Evolutionary conservation across 371 early-diverging fungal genomes (phyloP), one percentile per base, ranked within the genome.

Genomic region (Mucor plumbeus): DNA sequence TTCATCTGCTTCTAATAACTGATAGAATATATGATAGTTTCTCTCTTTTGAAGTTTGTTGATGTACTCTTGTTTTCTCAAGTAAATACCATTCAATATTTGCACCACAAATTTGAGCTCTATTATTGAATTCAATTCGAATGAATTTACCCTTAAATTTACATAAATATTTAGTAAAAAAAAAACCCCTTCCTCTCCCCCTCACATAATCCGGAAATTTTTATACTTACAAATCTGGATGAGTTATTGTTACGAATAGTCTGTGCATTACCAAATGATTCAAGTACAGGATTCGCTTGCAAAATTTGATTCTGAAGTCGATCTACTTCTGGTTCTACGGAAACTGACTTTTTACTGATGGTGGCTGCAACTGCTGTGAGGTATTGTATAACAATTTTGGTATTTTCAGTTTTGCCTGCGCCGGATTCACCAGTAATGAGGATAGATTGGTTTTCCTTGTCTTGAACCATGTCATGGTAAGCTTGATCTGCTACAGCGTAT

Each of bases 211-310:
- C 36, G 38, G 34, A 63, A 35, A 39, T 58, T 58, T 58, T 38
- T 58, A 38, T 9, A 84, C 91, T 87, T 90, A 92, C 98, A 85
- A 99, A 99, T 34, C 99, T 92, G 8, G 99, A 99, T 26, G 98
- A 97, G 83, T 99, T 99, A 83, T 99, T 97, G 80, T 99, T 99
- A 33, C 99, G 88, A 63, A 97, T 93, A 3, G 99, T 99, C 77
- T 99, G 97, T 6, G 99, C 99, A 81, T 99, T 99, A 63, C 99
- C 99, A 86, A 99, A 99, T 0, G 99, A 88, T 81, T 99, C 99
- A 19, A 99, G 85, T 65, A 99, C 95, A 2, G 99, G 99, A 77
- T 99, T 99, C 8, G 99, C 96, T 73, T 93, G 92, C 44, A 99
- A 77, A 57, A 99, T 97, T 78, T 99, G 96, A 54, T 91, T 87